Base-by-base conservation (phyloP, 1,284 basidiomycete genomes). In the Marasmius oreades region DNA sequence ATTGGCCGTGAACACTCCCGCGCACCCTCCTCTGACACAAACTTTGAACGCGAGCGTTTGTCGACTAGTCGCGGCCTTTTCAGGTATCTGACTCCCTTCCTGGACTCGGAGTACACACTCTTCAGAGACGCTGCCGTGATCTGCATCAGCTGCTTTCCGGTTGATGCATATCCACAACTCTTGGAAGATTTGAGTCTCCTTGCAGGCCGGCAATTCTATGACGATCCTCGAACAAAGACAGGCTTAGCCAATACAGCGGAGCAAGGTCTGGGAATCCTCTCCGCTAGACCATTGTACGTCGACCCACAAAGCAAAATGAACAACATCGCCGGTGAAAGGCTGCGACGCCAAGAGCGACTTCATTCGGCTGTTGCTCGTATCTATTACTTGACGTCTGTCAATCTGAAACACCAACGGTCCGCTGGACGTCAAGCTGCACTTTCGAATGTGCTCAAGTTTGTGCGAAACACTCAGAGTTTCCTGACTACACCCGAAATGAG, bases 361-460 rank as follows among this genome's bases (percentile, higher is more conserved):
- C 91, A 92, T 71, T 92, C 92, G 1, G 90, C 93, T 12, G 86
- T 96, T n/a, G 92, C 91, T 6, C 87, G 92, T 46, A 94, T 96
- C 31, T 94, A 95, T 67, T 87, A 86, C 65, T 79, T 95, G 28
- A 94, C 94, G 1, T 86, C 94, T 1, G 86, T 87, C 52, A 79
- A 88, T 43, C 76, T 96, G 51, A 85, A 88, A 58, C 80, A 89
- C 53, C 83, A 89, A 51, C 81, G 87, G 44, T 85, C 87, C 3
- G 76, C 85, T 5, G 82, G 80, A 36, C 84, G 90, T 58, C 86
- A 88, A 63, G 81, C 86, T 18, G 87, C 91, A 34, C 74, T 96
- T 8, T 79, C 84, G 3, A 87, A 92, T 52, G 85, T 95, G 39
- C 81, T 96, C 58, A 90, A 90, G 60, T 97, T 95, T 68, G 86